Percentiles rank a stretch among this genome's conserved stretches.
phyloP scores from a whole-genome alignment of 495 filamentous ascomycete genomes.

The Penicillium turbatum region DNA sequence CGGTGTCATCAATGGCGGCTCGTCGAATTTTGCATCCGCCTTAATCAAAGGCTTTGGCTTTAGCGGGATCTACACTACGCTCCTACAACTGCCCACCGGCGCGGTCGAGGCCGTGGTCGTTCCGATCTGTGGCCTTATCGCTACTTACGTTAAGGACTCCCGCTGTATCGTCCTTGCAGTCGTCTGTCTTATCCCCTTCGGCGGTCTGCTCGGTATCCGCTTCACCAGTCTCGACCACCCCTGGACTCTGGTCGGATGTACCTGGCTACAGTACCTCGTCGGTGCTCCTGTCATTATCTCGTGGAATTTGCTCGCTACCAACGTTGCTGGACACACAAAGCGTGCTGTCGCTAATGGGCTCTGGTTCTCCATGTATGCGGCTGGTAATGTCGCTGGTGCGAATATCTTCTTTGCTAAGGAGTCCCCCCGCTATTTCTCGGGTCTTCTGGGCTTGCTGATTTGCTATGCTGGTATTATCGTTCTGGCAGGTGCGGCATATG shows the following conservation, averaged over 20 bases:
- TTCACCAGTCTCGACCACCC: constrained; percentile 41
- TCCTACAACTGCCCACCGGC: constrained; percentile 45
- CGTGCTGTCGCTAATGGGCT: constrained; percentile 46
- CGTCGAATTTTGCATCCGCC: constrained; percentile 44
- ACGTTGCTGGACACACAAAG: constrained; percentile 65
- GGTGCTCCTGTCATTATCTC: constrained; percentile 50
- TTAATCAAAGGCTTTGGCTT: constrained; percentile 46
- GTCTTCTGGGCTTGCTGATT: constrained; percentile 28
- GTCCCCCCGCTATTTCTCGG: constrained; percentile 36
- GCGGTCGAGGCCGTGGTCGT: constrained; percentile 40
- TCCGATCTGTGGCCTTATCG: constrained; percentile 34
- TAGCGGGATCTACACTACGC: constrained; percentile 34
- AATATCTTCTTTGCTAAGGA: constrained; percentile 39
- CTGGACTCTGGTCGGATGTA: constrained; percentile 49
- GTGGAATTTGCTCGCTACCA: constrained; percentile 54
- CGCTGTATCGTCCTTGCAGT: constrained; percentile 39
- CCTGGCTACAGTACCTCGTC: constrained; percentile 46
- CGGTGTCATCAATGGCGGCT: constrained; percentile 44
- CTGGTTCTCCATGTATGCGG: constrained; percentile 35
- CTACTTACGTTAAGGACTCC: constrained; percentile 39
- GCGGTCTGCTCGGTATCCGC: constrained; percentile 41
- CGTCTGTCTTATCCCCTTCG: constrained; percentile 34
- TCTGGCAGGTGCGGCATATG: constrained; percentile 19
- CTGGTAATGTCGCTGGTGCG: constrained; percentile 43
- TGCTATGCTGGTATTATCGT: constrained; percentile 37